Conservation (phyloP, 805 yeast species). For the Pichia scutulata region DNA sequence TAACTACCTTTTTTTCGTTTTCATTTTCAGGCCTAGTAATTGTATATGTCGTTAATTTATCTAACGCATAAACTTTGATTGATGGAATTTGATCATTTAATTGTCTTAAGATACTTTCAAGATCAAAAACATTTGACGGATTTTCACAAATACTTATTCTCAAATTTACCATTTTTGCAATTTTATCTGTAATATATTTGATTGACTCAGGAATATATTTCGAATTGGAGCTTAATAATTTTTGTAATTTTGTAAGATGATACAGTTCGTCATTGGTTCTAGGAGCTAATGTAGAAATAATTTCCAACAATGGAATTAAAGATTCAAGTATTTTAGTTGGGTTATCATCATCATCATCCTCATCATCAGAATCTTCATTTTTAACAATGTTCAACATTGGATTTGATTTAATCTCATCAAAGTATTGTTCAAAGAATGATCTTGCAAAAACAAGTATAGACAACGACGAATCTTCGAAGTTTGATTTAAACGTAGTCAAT, state of each 20-base stretch:
- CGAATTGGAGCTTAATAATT: background rate
- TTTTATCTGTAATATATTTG: background rate
- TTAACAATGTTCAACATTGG: conserved; percentile 4
- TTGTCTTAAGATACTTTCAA: conserved; percentile 56
- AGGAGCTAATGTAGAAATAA: conserved; percentile 3
- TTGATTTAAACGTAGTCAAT: conserved; percentile 49
- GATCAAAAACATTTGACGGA: conserved; percentile 29
- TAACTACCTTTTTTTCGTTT: conserved; percentile 14
- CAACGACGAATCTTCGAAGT: conserved; percentile 36
- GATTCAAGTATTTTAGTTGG: conserved; percentile 26
- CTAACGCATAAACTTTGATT: conserved; percentile 78
- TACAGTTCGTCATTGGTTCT: conserved; percentile 3
- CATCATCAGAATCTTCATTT: conserved; percentile 33
- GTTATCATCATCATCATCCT: conserved; percentile 29
- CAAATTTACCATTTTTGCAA: background rate
- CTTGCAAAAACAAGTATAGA: conserved; percentile 7
- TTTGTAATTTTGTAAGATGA: conserved; percentile 11
- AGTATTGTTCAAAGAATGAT: conserved; percentile 3
- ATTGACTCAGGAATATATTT: conserved; percentile 2
- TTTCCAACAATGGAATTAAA: conserved; percentile 15
- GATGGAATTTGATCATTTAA: conserved; percentile 78
- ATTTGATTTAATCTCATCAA: background rate
- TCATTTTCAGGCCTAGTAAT: conserved; percentile 17
- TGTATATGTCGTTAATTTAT: conserved; percentile 46
- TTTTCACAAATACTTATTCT: background rate